Percentiles rank a stretch among this genome's conserved stretches.
phyloP scores from a whole-genome alignment of 2,329 filamentous ascomycete species.

The Thermothelomyces thermophilus region DNA sequence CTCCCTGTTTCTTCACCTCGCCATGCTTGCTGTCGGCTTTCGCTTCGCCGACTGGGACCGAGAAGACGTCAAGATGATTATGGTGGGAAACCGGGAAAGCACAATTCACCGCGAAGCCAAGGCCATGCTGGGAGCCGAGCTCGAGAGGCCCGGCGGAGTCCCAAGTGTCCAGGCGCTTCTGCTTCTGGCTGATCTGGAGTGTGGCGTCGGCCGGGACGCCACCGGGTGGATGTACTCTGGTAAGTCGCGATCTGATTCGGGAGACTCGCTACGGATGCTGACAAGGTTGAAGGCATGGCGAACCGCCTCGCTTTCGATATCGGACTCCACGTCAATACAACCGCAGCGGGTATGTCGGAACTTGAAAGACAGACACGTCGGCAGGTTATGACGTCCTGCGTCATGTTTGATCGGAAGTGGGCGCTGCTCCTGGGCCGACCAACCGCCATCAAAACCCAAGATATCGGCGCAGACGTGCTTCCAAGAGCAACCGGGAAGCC shows the following conservation, averaged over 20 bases:
- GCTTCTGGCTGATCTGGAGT: slow-evolving; percentile 47
- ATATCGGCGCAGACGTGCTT: slow-evolving; percentile 42
- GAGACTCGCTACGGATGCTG: slow-evolving; percentile 15
- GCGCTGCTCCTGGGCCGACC: slow-evolving; percentile 48
- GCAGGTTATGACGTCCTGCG: slow-evolving; percentile 45
- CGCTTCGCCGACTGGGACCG: slow-evolving; percentile 43
- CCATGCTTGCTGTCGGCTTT: slow-evolving; percentile 46
- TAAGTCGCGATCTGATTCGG: slow-evolving; percentile 28
- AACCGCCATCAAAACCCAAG: slow-evolving; percentile 46
- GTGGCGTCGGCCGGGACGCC: slow-evolving; percentile 47
- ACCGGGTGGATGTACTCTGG: slow-evolving; percentile 50
- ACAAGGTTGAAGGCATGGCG: slow-evolving; percentile 32
- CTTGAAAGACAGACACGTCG: slow-evolving; percentile 43
- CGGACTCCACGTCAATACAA: slow-evolving; percentile 43
- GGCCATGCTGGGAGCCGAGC: slow-evolving; percentile 46
- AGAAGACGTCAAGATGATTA: slow-evolving; percentile 42
- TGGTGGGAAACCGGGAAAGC: slow-evolving; percentile 42
- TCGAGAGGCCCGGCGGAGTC: slow-evolving; percentile 46
- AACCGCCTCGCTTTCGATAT: slow-evolving; percentile 41
- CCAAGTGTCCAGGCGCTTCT: slow-evolving; percentile 47
- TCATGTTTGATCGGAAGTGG: slow-evolving; percentile 50
- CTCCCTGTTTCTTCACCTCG: slow-evolving; percentile 45
- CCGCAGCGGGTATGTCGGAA: slow-evolving; percentile 37
- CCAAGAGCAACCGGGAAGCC: slow-evolving; percentile 34
- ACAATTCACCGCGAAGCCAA: slow-evolving; percentile 48